phyloP scores from a whole-genome alignment of 1,284 basidiomycete species.

The Ganoderma lucidum region DNA sequence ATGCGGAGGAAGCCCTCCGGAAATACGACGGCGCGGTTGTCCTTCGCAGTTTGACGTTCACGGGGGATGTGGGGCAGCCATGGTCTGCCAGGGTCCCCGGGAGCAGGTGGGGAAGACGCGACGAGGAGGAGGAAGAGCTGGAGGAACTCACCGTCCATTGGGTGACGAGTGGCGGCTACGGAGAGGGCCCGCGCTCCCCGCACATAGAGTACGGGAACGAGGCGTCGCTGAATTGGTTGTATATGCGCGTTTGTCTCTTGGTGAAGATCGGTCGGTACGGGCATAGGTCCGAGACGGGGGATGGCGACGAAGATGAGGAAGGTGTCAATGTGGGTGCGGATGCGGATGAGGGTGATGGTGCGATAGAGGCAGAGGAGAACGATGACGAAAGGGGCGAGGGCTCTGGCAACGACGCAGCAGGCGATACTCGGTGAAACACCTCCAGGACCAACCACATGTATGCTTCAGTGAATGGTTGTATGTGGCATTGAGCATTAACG shows the following conservation, averaged over 20 bases:
- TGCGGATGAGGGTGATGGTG: background rate
- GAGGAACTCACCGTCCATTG: conserved; percentile 4
- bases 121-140: background rate
- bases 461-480: too few relatives aligned
- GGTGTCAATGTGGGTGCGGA: background rate
- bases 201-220: background rate
- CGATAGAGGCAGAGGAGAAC: too few relatives aligned
- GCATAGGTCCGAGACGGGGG: background rate
- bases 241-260: background rate
- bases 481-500: too few relatives aligned
- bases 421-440: too few relatives aligned
- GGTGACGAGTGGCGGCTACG: background rate
- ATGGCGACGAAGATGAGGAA: background rate
- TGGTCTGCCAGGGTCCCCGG: background rate
- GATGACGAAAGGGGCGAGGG: too few relatives aligned
- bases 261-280: background rate
- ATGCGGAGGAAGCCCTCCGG: background rate
- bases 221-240: background rate
- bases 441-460: too few relatives aligned
- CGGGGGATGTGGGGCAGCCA: background rate
- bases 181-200: background rate
- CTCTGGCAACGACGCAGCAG: too few relatives aligned
- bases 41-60: background rate
- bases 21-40: background rate
- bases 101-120: too few relatives aligned